Evolutionary conservation across 2,329 filamentous ascomycete genomes (phyloP).

Genomic region (Tolypocladium tundrense): DNA sequence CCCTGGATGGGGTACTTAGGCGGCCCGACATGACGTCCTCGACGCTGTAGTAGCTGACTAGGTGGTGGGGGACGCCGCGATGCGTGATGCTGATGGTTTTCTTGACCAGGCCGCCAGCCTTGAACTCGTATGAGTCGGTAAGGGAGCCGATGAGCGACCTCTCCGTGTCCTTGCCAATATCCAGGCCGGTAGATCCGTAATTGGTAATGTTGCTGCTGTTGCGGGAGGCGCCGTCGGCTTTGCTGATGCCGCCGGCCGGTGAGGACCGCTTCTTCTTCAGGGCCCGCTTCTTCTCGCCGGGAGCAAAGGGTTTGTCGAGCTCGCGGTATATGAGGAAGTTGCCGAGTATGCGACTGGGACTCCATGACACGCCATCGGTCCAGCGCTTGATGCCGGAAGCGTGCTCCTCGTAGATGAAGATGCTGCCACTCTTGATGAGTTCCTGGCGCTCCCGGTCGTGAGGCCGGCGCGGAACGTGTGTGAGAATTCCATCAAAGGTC

Average conservation of each 20-base stretch:
- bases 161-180: constrained; percentile 18
- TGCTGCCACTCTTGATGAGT: constrained; percentile 72
- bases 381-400: constrained; percentile 87
- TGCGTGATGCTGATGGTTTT: constrained; percentile 81
- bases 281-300: constrained; percentile 76
- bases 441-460: constrained; percentile 72
- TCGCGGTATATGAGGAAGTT: constrained; percentile 84
- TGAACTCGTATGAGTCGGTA: constrained; percentile 85
- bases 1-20: constrained; percentile 48
- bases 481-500: constrained; percentile 58
- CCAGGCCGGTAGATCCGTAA: constrained; percentile 3
- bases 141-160: constrained; percentile 62
- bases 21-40: constrained; percentile 61
- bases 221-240: constrained; percentile 17
- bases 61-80: constrained; percentile 66
- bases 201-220: constrained; percentile 7
- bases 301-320: constrained; percentile 65
- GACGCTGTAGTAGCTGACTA: constrained; percentile 82
- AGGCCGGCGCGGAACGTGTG: constrained; percentile 71
- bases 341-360: constrained; percentile 72
- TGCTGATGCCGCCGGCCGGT: constrained; percentile 22
- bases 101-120: constrained; percentile 72
- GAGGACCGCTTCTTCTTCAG: constrained; percentile 54
- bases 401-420: constrained; percentile 89
- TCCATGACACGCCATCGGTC: constrained; percentile 90